phyloP scores from a whole-genome alignment of 148 eudicot genomes.

The Rhododendron williamsianum region DNA sequence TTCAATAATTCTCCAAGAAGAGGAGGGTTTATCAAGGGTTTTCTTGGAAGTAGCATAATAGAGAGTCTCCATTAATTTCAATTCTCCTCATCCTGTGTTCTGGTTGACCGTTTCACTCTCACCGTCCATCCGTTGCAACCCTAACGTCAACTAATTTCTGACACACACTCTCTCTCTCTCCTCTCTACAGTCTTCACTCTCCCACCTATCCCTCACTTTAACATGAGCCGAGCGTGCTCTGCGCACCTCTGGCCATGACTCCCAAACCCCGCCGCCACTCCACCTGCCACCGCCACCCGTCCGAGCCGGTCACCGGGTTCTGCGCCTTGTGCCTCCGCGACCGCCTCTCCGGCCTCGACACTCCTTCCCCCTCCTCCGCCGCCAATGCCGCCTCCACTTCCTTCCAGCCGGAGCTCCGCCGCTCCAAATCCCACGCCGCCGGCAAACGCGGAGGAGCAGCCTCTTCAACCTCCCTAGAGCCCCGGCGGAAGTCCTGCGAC shows the following conservation, averaged over 20 bases:
- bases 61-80: neutral
- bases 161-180: neutral
- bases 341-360: conserved; percentile 70
- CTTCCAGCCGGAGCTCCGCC: conserved; percentile 56
- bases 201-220: neutral
- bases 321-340: conserved; percentile 78
- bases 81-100: neutral
- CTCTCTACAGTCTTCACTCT: neutral
- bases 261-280: conserved; percentile 51
- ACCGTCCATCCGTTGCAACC: neutral
- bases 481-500: conserved; percentile 73
- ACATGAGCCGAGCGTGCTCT: conserved; percentile 8
- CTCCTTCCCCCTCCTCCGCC: conserved; percentile 22
- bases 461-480: conserved; percentile 25
- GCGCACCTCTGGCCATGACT: conserved; percentile 24
- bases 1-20: too few species aligned
- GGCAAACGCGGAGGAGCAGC: conserved; percentile 30
- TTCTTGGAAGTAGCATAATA: neutral
- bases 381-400: conserved; percentile 7
- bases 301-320: conserved; percentile 60
- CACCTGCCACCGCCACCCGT: conserved; percentile 72
- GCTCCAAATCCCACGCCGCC: conserved; percentile 54
- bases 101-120: conserved; percentile 4
- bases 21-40: neutral
- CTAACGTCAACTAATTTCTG: neutral